A percentile compares a stretch with the other conserved stretches of the same genome.
Conservation (phyloP, 2,329 filamentous ascomycete species). For the Ophiostoma populinum region DNA sequence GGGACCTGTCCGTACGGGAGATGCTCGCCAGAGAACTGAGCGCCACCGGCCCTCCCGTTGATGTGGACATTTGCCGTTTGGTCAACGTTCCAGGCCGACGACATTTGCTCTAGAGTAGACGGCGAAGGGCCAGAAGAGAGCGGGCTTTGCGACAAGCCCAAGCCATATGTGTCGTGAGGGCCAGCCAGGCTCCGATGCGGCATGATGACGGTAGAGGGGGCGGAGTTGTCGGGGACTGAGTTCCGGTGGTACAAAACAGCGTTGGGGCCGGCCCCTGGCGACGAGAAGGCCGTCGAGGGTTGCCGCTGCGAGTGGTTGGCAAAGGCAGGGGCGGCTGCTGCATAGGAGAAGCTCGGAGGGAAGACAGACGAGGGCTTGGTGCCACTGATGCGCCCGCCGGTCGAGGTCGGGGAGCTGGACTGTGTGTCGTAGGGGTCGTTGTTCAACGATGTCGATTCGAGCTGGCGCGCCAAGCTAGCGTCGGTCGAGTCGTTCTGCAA, state of each 20-base stretch:
- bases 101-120: too few species aligned
- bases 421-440: not conserved
- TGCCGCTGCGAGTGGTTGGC: conserved; percentile 30
- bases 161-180: not conserved
- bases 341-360: conserved; percentile 2
- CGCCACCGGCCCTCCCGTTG: too few species aligned
- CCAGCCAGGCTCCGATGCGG: not conserved
- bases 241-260: conserved; percentile 3
- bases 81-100: too few species aligned
- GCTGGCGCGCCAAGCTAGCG: not conserved
- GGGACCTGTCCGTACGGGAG: too few species aligned
- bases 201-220: not conserved
- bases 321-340: conserved; percentile 18
- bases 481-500: not conserved
- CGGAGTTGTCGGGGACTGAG: conserved; percentile 5
- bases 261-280: conserved; percentile 3
- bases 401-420: too few species aligned
- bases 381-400: too few species aligned
- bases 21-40: too few species aligned
- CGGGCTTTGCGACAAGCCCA: not conserved
- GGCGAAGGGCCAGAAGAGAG: too few species aligned
- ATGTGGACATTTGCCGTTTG: too few species aligned
- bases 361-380: too few species aligned
- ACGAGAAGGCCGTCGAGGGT: conserved; percentile 9
- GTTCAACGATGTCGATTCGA: not conserved